A percentile compares a stretch with the other conserved stretches of the same genome.
Evolutionary conservation across 306 rosid genomes (phyloP).

Genomic region (Medicago ruthenica): DNA sequence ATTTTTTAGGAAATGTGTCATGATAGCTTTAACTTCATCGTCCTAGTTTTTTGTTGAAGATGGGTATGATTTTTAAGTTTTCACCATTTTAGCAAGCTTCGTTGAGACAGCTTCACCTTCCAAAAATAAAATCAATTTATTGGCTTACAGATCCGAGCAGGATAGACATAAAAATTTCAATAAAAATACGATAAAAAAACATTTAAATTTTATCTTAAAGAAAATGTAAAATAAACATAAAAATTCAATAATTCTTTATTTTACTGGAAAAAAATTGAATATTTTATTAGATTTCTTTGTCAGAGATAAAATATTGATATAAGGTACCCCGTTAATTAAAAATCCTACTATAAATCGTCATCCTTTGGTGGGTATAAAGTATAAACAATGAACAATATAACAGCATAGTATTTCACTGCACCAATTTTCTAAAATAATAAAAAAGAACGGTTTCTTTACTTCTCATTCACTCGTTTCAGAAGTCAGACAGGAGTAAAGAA

Average conservation of each 20-base stretch:
- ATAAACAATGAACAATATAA: neutral
- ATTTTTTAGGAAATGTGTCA: neutral
- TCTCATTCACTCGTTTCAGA: conserved; percentile 44
- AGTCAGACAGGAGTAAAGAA: conserved; percentile 44
- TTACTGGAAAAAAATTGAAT: no score
- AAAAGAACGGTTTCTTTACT: conserved; percentile 30
- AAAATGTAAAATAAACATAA: neutral
- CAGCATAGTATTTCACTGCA: neutral
- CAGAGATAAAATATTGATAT: neutral
- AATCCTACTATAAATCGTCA: neutral
- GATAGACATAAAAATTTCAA: neutral
- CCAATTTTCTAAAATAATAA: neutral
- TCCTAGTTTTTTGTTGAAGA: conserved; percentile 24
- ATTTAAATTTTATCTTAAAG: neutral
- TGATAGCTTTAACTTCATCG: neutral
- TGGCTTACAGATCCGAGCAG: conserved; percentile 42
- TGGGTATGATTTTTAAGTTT: conserved; percentile 18
- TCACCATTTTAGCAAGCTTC: conserved; percentile 30
- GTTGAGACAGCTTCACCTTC: conserved; percentile 19
- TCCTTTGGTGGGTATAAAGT: neutral
- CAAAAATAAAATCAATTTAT: conserved; percentile 24
- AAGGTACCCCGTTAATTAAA: neutral
- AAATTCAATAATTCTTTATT: no score
- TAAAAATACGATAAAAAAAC: no score
- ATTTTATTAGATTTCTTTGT: no score